Base-by-base conservation (phyloP, 176 grass and related monocot species). In the Ananas comosus region DNA sequence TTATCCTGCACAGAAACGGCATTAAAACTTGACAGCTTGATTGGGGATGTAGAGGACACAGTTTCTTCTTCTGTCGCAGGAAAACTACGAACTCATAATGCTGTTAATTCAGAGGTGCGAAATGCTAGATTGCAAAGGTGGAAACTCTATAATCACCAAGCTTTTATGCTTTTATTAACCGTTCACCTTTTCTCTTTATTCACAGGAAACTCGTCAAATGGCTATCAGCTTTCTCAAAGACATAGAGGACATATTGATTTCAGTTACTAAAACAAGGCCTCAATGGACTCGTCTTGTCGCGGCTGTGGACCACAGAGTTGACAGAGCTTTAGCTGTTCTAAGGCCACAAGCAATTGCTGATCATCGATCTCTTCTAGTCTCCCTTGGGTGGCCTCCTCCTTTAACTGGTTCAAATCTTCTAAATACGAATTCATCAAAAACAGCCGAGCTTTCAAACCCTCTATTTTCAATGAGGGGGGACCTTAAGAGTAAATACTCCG, bases 291-390 rank as follows among this genome's bases (percentile, higher is more conserved):
- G 29, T 4, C 82, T 99, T 57, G 64, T 90, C 72, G 93, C 87
- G 82, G 85, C 85, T 64, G 94, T 86, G 54, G 94, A 99, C 79
- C 79, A 93, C 61, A 81, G 94, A 82, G 87, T 93, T 69, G 87
- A 99, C 64, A 70, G 94, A 68, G 85, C 94, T 85, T 86, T 93
- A 84, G 89, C 89, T 80, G 21, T 91, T 75, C 59, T 99, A 79
- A 81, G 94, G 78, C 90, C 90, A 16, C 94, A 99, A 68, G 80
- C 90, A 61, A 91, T 99, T 86, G 85, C 91, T 76, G 90, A 99
- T 66, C 90, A 99, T 88, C 80, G 75, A 74, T 67, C 78, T 79
- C 80, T 93, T 69, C 71, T 99, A 47, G 72, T 78, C 49, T 93
- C 90, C 76, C 80, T 99, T 80, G 82, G 90, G 24, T 93, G 94